Percentiles rank a stretch among this genome's conserved stretches.
phyloP scores from a whole-genome alignment of 2,329 filamentous ascomycete species.

The Clathrospora elynae region DNA sequence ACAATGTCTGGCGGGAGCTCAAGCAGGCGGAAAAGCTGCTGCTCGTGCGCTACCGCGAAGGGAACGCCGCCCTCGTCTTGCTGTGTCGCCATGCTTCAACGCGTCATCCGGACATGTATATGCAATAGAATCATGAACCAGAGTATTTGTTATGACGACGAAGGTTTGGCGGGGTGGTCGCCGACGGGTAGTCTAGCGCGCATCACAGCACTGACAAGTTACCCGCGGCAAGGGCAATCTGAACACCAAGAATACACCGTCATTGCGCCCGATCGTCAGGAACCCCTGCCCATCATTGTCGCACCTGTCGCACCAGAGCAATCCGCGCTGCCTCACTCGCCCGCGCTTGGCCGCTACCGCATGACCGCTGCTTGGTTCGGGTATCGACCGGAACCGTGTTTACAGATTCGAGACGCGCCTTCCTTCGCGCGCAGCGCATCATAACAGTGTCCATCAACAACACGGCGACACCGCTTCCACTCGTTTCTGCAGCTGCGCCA shows the following conservation, averaged over 20 bases:
- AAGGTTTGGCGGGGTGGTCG: too few species aligned
- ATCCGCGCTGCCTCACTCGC: conserved; percentile 33
- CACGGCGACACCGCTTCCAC: conserved; percentile 10
- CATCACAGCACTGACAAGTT: too few species aligned
- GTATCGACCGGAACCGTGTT: conserved; percentile 13
- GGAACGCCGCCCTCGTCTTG: conserved; percentile 49
- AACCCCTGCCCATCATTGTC: conserved; percentile 24
- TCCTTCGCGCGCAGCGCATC: conserved; percentile 11
- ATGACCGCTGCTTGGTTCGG: conserved; percentile 27
- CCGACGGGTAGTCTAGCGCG: too few species aligned
- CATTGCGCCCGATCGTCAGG: conserved; percentile 14
- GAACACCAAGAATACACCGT: conserved; percentile 28
- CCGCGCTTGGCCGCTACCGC: conserved; percentile 32
- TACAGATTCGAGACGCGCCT: conserved; percentile 17
- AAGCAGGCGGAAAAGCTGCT: conserved; percentile 63
- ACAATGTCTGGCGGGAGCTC: conserved; percentile 65
- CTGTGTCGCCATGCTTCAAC: conserved; percentile 49
- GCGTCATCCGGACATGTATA: background rate
- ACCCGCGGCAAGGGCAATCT: conserved; percentile 7
- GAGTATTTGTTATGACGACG: conserved; percentile 1
- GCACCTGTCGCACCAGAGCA: conserved; percentile 31
- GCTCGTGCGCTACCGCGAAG: conserved; percentile 51
- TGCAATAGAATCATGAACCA: background rate
- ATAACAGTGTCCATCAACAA: conserved; percentile 6
- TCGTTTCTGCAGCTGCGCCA: conserved; percentile 23